Base-by-base conservation (phyloP, 176 grass and related monocot genomes). In the Dactylis glomerata region DNA sequence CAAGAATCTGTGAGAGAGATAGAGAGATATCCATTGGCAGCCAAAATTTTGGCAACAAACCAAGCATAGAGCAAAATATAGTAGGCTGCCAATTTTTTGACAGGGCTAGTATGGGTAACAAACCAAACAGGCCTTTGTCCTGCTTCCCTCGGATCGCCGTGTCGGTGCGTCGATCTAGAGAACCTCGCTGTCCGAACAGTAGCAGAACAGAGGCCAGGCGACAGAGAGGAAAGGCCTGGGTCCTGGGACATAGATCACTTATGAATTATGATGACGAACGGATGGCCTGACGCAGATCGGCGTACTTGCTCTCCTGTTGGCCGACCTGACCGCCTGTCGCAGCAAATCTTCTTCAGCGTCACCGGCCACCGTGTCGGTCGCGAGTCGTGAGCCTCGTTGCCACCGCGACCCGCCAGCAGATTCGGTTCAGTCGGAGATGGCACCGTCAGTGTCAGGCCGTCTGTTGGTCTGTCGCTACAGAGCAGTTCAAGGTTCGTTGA, bases 391-490 rank as follows among this genome's bases (percentile, higher is more conserved):
- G 76, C 84, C 3, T 33, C 22, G 65, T 49, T 62, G 79, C 56
- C 62, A n/a, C 9, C 1, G 22, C 76, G 30, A 1, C 24, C 31
- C 50, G 54, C 70, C 24, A 56, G 62, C 61, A 23, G 49, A 30
- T 37, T 45, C 5, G 56, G 63, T 79, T 64, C 66, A 36, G 41
- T 47, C 22, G 19, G 11, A 14, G 68, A 75, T 9, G 81, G 10
- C 66, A 4, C 45, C 37, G 23, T 57, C 80, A 5, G 46, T 47
- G 24, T 69, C 80, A 57, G 24, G 0, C 2, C 24, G 55, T 80
- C 10, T 14, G 87, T 80, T 84, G 87, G 28, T 80, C 44, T 5
- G 75, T 88, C 81, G 36, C 66, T 32, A 16, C 52, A 28, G 30
- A 51, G 64, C 24, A 40, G 23, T 50, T 83, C n/a, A 55, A n/a